Evolutionary conservation across 805 yeast genomes (phyloP).

Genomic region (Metschnikowia sp.): DNA sequence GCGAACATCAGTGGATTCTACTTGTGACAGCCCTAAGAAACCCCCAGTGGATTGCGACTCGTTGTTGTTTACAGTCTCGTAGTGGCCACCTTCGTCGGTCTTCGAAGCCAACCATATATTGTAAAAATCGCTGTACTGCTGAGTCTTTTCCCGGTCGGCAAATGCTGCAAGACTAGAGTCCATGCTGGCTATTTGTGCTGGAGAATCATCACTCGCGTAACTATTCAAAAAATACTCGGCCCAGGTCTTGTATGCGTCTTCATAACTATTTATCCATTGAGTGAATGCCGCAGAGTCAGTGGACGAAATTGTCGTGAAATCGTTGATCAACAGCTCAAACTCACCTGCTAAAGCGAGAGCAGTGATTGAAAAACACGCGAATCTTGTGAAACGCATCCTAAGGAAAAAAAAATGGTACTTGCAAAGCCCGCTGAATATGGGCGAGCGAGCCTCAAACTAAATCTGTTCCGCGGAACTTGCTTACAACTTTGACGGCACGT

Average conservation of each 20-base stretch:
- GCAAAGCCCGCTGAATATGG: no score
- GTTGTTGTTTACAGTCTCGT: background rate
- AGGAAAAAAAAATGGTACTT: no score
- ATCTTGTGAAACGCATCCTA: constrained; percentile 1
- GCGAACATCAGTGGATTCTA: no score
- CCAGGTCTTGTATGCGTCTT: constrained; percentile 4
- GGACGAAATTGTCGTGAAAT: constrained; percentile 1
- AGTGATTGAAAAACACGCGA: constrained; percentile 1
- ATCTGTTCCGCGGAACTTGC: no score
- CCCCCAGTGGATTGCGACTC: no score
- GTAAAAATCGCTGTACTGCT: constrained; percentile 1
- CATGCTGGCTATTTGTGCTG: background rate
- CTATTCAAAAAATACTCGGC: background rate
- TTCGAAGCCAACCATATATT: background rate
- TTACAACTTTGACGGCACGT: no score
- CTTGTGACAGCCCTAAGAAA: no score
- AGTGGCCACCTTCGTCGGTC: background rate
- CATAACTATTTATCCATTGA: constrained; percentile 2
- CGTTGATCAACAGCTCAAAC: background rate
- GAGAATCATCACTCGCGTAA: background rate
- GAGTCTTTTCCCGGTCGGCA: background rate
- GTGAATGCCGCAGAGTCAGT: constrained; percentile 3
- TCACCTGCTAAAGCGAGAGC: background rate
- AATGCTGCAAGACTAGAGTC: background rate
- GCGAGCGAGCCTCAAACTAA: no score